Evolutionary conservation across 2,329 filamentous ascomycete species (phyloP).

Genomic region (Nemania sp.): DNA sequence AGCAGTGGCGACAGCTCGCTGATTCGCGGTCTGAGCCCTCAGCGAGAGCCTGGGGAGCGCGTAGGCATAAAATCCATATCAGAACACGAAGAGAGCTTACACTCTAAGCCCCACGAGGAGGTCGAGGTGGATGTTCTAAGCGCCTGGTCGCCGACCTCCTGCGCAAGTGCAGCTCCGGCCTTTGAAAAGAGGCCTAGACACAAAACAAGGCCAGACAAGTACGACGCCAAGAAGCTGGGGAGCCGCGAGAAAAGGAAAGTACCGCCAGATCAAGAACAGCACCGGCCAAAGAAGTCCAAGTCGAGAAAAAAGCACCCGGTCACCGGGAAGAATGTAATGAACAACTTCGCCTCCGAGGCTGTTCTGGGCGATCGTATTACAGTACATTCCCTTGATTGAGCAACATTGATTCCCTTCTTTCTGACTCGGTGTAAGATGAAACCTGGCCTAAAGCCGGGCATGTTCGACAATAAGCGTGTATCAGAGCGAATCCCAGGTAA

Average conservation of each 20-base stretch:
- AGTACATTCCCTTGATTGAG: slow-evolving; percentile 43
- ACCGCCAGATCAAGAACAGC: slow-evolving; percentile 15
- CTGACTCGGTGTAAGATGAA: slow-evolving; percentile 35
- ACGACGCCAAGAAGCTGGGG: slow-evolving; percentile 49
- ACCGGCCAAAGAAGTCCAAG: slow-evolving; percentile 25
- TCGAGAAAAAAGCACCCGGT: slow-evolving; percentile 39
- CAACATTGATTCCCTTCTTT: neutral
- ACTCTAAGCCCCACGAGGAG: slow-evolving; percentile 16
- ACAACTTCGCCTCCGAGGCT: slow-evolving; percentile 59
- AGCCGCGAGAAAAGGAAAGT: slow-evolving; percentile 35
- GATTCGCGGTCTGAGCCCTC: slow-evolving; percentile 32
- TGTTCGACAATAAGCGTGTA: slow-evolving; percentile 52
- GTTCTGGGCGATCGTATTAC: slow-evolving; percentile 58
- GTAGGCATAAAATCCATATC: slow-evolving; percentile 1
- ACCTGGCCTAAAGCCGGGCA: slow-evolving; percentile 43
- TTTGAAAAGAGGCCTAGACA: slow-evolving; percentile 58
- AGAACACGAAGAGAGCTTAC: slow-evolving; percentile 17
- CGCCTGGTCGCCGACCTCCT: slow-evolving; percentile 29
- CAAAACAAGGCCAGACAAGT: slow-evolving; percentile 61
- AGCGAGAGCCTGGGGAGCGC: slow-evolving; percentile 19
- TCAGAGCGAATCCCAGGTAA: slow-evolving; percentile 44
- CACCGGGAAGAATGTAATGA: slow-evolving; percentile 54
- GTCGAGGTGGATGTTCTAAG: slow-evolving; percentile 15
- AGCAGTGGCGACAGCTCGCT: slow-evolving; percentile 36
- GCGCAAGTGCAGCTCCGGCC: slow-evolving; percentile 8